These are phyloP conservation scores for Rhodofomes roseus DNA, from an alignment of 1,284 basidiomycete genomes.

Conservation along the genomic window DNA sequence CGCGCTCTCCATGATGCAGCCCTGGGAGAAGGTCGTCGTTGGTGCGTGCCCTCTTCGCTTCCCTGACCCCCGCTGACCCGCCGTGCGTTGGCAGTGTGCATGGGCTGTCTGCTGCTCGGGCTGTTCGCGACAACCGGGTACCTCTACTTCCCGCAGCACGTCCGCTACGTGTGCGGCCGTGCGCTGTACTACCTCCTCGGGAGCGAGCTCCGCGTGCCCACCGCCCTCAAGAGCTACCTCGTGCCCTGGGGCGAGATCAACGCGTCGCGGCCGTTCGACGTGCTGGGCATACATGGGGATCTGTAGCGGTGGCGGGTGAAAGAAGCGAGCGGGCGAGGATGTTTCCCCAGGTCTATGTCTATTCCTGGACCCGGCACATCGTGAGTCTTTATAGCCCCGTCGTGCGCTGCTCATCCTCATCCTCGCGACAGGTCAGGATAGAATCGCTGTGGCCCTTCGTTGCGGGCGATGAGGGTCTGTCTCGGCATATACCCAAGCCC, in stretches of 20 bases:
- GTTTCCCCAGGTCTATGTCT: no score
- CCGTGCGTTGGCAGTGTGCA: slow-evolving; percentile 22
- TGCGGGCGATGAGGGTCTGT: not conserved
- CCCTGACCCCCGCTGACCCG: not conserved
- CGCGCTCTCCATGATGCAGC: slow-evolving; percentile 49
- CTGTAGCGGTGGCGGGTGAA: not conserved
- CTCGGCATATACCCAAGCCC: not conserved
- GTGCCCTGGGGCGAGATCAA: not conserved
- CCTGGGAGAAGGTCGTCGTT: slow-evolving; percentile 57
- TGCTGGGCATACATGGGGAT: not conserved
- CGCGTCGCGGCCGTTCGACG: not conserved
- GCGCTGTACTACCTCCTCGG: slow-evolving; percentile 36
- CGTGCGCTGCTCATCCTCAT: not conserved
- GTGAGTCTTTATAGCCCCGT: not conserved
- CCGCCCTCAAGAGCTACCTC: not conserved
- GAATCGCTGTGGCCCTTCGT: not conserved
- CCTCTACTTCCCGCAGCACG: slow-evolving; percentile 34
- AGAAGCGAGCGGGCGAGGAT: no score
- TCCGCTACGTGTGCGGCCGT: slow-evolving; percentile 28
- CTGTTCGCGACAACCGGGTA: slow-evolving; percentile 31
- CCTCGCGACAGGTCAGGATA: not conserved
- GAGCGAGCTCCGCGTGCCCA: slow-evolving; percentile 16
- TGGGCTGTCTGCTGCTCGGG: slow-evolving; percentile 27
- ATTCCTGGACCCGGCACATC: no score
- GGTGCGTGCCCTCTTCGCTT: slow-evolving; percentile 31